Base-by-base conservation (phyloP, 2,329 filamentous ascomycete genomes). In the Alternaria incomplexa region DNA sequence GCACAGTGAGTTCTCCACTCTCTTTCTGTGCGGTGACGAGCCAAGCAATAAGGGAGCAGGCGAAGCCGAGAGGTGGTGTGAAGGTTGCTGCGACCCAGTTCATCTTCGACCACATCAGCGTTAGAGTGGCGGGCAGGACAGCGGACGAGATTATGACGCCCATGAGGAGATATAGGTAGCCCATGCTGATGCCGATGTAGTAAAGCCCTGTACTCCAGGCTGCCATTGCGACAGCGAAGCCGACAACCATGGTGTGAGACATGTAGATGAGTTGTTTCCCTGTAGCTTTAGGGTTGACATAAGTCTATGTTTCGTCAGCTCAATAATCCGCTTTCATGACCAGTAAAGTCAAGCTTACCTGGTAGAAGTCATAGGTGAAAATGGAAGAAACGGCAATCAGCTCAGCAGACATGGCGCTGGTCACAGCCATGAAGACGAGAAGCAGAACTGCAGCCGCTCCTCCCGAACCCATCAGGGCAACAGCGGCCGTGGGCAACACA, bases 341-440 rank as follows among this genome's bases (percentile, higher is more conserved):
- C 8, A 7, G 22, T 9, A 26, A 3, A 12, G 32, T 1, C 12
- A 28, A 6, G 11, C 20, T 46, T 1, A 91, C 93, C 65, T 93
- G 90, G 81, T 96, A 97, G 68, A 96, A 86, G 74, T 97, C 93
- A 77, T 96, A 97, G 0, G 93, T 96, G 80, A 90, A 89, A 79
- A 97, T 96, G 9, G 91, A 93, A 2, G 91, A 95, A 1, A 96
- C 92, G 3, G 93, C 92, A 61, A 97, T 95, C 6, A 97, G 83
- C 77, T 97, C 91, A 0, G 93, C 90, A 1, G 91, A 94, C 66
- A 91, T 91, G 0, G 93, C 91, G 2, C 89, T 93, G 0, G 93
- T 97, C 22, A 97, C 93, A 22, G 94, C 93, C 89, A 97, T 93
- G 83, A 97, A 96, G 57, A 96, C 86, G 67, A 97, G 89, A 11